These are phyloP conservation scores for Anisodus tanguticus DNA, from an alignment of 257 asterid species.

Conservation along the genomic window DNA sequence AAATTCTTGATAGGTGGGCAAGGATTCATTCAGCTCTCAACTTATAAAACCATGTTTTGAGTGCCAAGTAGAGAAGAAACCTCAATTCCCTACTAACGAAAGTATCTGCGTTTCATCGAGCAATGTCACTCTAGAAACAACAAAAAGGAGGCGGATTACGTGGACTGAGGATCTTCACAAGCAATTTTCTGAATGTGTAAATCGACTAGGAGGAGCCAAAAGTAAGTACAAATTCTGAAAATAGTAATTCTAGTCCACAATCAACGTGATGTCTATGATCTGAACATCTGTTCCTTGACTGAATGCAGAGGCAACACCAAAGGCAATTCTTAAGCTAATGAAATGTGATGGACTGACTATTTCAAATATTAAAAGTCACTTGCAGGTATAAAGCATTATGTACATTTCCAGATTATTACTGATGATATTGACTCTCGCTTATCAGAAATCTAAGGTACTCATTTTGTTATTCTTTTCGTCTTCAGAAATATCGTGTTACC, in stretches of 20 bases:
- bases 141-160: slow-evolving; percentile 44
- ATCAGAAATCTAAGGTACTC: not conserved
- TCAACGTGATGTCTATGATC: not conserved
- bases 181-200: slow-evolving; percentile 46
- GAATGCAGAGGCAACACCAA: slow-evolving; percentile 62
- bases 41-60: not conserved
- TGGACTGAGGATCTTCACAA: slow-evolving; percentile 62
- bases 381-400: slow-evolving; percentile 45
- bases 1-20: not conserved
- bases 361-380: slow-evolving; percentile 62
- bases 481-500: slow-evolving; percentile 48
- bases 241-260: not conserved
- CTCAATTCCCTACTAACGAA: not conserved
- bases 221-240: slow-evolving; percentile 41
- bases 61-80: not conserved
- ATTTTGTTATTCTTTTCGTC: not conserved
- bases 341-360: slow-evolving; percentile 53
- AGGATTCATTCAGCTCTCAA: not conserved
- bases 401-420: not conserved
- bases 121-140: slow-evolving; percentile 19
- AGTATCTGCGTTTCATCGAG: not conserved
- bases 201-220: slow-evolving; percentile 55
- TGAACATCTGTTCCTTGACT: slow-evolving; percentile 6
- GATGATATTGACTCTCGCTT: not conserved
- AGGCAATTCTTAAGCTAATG: slow-evolving; percentile 57